Evolutionary conservation across 2,329 filamentous ascomycete species (phyloP).

Genomic region (Epichloe aotearoae): DNA sequence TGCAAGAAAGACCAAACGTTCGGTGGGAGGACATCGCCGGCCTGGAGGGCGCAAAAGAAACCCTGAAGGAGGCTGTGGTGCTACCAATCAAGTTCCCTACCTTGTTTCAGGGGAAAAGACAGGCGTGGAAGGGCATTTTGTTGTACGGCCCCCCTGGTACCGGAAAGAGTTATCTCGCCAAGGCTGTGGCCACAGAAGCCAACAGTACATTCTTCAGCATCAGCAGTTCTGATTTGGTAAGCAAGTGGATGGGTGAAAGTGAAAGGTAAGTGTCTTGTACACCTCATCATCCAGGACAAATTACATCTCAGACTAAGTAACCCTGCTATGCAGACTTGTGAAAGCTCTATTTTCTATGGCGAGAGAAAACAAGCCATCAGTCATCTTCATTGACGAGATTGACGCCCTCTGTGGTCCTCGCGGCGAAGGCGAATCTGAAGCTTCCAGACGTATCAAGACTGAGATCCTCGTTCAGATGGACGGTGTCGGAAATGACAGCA

Average conservation of each 20-base stretch:
- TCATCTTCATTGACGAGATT: constrained; percentile 98
- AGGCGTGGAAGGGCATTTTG: constrained; percentile 97
- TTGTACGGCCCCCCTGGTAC: constrained; percentile 89
- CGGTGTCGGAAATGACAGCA: constrained; percentile 90
- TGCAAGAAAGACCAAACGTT: constrained; percentile 91
- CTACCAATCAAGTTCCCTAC: constrained; percentile 97
- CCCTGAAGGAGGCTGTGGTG: constrained; percentile 93
- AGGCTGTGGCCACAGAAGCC: constrained; percentile 93
- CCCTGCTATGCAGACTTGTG: constrained; percentile 50
- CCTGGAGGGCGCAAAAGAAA: constrained; percentile 86
- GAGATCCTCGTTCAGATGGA: constrained; percentile 99
- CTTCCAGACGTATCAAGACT: constrained; percentile 93
- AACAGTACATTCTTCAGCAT: constrained; percentile 99
- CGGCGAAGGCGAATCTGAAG: constrained; percentile 91
- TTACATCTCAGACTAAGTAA: constrained; percentile 10
- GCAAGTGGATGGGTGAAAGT: constrained; percentile 99
- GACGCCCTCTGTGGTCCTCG: constrained; percentile 91
- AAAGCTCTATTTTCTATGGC: constrained; percentile 97
- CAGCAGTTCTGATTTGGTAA: constrained; percentile 90
- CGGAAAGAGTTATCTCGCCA: constrained; percentile 94
- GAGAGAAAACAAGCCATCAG: constrained; percentile 92
- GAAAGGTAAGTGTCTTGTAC: constrained; percentile 52
- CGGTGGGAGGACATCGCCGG: constrained; percentile 98
- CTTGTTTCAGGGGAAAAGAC: constrained; percentile 86
- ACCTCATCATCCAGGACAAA: background rate